Percentiles rank a stretch among this genome's conserved stretches.
Evolutionary conservation across 805 yeast species (phyloP).

Genomic region (Candida xiaguanensis): DNA sequence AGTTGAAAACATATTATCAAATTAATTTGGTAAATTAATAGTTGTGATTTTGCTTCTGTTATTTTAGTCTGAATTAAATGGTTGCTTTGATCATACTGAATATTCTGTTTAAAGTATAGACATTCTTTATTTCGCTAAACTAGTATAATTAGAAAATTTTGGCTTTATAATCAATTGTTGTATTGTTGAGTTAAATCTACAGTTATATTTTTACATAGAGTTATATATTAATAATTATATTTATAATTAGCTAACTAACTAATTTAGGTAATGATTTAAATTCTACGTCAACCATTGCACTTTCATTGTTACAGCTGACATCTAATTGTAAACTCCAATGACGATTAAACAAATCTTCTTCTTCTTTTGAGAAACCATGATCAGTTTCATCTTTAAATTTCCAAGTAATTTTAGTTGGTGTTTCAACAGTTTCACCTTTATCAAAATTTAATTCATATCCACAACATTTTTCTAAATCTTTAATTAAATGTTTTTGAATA

Average conservation of each 20-base stretch:
- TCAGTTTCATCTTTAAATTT: slow-evolving; percentile 55
- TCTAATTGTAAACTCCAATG: slow-evolving; percentile 65
- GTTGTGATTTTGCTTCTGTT: too few species aligned
- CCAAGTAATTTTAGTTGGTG: slow-evolving; percentile 55
- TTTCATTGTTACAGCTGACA: slow-evolving; percentile 62
- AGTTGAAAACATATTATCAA: too few species aligned
- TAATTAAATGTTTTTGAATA: slow-evolving; percentile 63
- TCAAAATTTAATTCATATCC: slow-evolving; percentile 55
- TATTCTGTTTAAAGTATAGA: too few species aligned
- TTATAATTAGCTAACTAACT: slow-evolving; percentile 11
- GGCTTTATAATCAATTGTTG: too few species aligned
- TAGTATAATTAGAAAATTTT: too few species aligned
- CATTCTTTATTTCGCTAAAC: too few species aligned
- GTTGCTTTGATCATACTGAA: too few species aligned
- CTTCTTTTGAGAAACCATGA: slow-evolving; percentile 50
- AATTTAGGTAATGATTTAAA: slow-evolving; percentile 55
- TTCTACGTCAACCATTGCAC: slow-evolving; percentile 64
- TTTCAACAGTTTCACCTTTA: slow-evolving; percentile 44
- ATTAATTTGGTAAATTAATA: too few species aligned
- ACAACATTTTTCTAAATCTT: slow-evolving; percentile 60
- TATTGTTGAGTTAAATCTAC: too few species aligned
- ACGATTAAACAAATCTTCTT: slow-evolving; percentile 44
- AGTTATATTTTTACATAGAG: not conserved
- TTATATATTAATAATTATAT: not conserved
- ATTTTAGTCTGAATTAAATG: too few species aligned